Conservation (phyloP, 805 yeast species). For the Pichia sporocuriosa region DNA sequence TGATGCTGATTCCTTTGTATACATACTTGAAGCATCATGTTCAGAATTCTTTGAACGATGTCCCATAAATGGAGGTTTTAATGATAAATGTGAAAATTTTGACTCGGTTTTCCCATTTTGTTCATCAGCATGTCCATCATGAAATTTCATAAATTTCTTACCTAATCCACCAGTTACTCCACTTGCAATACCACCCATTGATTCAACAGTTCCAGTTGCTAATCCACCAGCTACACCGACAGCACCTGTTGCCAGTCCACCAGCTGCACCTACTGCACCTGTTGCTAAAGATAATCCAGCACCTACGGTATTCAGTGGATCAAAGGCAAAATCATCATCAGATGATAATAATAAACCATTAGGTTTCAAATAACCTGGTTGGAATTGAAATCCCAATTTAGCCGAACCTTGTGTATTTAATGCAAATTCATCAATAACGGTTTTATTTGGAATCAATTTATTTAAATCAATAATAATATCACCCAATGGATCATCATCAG, state of each 20-base stretch:
- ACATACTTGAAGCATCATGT: slow-evolving; percentile 28
- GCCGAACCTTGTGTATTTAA: slow-evolving; percentile 60
- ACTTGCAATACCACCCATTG: slow-evolving; percentile 30
- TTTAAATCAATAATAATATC: slow-evolving; percentile 43
- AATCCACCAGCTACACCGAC: slow-evolving; percentile 43
- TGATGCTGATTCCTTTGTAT: not conserved
- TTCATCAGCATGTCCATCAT: no score
- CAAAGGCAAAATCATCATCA: slow-evolving; percentile 30
- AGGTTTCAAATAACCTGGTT: slow-evolving; percentile 66
- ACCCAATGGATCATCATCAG: slow-evolving; percentile 59
- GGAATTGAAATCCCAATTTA: slow-evolving; percentile 46
- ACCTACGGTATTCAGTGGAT: not conserved
- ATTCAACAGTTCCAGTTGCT: slow-evolving; percentile 37
- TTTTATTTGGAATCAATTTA: slow-evolving; percentile 37
- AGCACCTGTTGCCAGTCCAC: slow-evolving; percentile 31
- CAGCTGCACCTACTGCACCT: slow-evolving; percentile 31
- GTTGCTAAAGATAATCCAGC: not conserved
- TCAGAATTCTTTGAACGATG: slow-evolving; percentile 14
- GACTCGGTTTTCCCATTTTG: not conserved
- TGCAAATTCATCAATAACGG: slow-evolving; percentile 38
- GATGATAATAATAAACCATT: slow-evolving; percentile 43
- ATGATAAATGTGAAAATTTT: not conserved
- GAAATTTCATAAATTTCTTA: no score
- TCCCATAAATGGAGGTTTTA: slow-evolving; percentile 4
- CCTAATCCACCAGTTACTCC: slow-evolving; percentile 36